These are phyloP conservation scores for Wallacemonas sp. DNA, from an alignment of 208 protist species.

Conservation along the genomic window DNA sequence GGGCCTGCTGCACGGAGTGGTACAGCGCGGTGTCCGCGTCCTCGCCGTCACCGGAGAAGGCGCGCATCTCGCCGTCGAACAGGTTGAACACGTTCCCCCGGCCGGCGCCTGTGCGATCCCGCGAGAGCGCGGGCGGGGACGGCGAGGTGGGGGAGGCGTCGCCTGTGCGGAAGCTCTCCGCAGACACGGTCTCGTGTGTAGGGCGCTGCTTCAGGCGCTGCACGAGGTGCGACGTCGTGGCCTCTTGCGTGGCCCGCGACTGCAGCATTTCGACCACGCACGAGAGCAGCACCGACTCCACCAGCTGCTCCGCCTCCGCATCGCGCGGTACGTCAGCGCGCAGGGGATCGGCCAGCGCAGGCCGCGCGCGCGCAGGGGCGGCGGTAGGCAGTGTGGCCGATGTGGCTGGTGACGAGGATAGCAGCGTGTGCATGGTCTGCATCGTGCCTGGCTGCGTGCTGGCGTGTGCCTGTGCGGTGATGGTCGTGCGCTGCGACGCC, in stretches of 20 bases:
- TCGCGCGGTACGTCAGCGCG: neutral
- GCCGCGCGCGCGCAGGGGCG: neutral
- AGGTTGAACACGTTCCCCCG: slow-evolving; percentile 24
- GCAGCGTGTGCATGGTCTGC: neutral
- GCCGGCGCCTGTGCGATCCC: neutral
- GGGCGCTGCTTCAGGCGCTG: slow-evolving; percentile 20
- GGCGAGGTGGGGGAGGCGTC: neutral
- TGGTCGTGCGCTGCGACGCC: neutral
- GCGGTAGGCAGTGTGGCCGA: neutral
- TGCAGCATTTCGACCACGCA: slow-evolving; percentile 37
- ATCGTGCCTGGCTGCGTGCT: neutral
- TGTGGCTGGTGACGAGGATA: neutral
- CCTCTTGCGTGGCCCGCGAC: neutral
- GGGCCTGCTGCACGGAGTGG: slow-evolving; percentile 41
- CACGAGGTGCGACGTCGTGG: neutral
- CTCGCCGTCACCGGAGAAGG: slow-evolving; percentile 35
- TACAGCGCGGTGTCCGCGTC: slow-evolving; percentile 50
- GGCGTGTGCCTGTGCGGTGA: neutral
- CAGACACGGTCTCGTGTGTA: slow-evolving; percentile 47
- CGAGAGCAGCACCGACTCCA: slow-evolving; percentile 30
- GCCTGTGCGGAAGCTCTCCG: slow-evolving; percentile 41
- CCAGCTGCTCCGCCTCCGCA: slow-evolving; percentile 17
- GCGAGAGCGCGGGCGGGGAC: neutral
- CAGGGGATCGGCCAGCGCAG: neutral
- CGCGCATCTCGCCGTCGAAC: slow-evolving; percentile 46